Conservation (phyloP, 2,329 filamentous ascomycete genomes). For the Beauveria pseudobassiana region DNA sequence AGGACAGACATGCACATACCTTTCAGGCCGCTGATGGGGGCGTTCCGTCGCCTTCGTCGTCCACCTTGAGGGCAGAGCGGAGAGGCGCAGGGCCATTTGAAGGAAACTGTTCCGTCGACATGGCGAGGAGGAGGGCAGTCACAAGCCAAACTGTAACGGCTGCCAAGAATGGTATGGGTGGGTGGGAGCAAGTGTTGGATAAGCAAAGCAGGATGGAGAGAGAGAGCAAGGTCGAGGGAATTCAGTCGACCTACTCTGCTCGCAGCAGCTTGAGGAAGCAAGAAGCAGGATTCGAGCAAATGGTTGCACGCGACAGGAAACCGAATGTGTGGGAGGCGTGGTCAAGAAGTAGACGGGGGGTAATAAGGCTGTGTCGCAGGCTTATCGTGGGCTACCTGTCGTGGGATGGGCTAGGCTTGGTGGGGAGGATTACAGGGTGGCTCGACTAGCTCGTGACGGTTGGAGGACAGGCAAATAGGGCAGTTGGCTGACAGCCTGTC, state of each 20-base stretch:
- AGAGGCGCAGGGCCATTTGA: slow-evolving; percentile 22
- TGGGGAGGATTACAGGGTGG: not conserved
- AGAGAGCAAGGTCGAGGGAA: not conserved
- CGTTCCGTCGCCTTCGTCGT: slow-evolving; percentile 32
- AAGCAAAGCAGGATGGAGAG: not conserved
- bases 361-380: not conserved
- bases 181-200: not conserved
- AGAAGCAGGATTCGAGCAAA: not conserved
- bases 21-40: slow-evolving; percentile 33
- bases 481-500: not conserved
- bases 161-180: slow-evolving; percentile 15
- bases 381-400: not conserved
- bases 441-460: not conserved
- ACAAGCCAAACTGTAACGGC: slow-evolving; percentile 10
- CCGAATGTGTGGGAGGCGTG: slow-evolving; percentile 1
- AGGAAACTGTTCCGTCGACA: slow-evolving; percentile 5
- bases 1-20: slow-evolving; percentile 30
- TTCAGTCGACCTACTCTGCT: not conserved
- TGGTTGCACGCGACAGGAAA: slow-evolving; percentile 9
- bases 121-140: not conserved
- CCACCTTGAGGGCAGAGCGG: slow-evolving; percentile 37
- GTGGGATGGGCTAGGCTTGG: slow-evolving; percentile 2
- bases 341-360: not conserved
- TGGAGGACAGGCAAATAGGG: not conserved
- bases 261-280: not conserved